phyloP scores from a whole-genome alignment of 2,329 filamentous ascomycete genomes.

The Ophiostoma triangulosporum region DNA sequence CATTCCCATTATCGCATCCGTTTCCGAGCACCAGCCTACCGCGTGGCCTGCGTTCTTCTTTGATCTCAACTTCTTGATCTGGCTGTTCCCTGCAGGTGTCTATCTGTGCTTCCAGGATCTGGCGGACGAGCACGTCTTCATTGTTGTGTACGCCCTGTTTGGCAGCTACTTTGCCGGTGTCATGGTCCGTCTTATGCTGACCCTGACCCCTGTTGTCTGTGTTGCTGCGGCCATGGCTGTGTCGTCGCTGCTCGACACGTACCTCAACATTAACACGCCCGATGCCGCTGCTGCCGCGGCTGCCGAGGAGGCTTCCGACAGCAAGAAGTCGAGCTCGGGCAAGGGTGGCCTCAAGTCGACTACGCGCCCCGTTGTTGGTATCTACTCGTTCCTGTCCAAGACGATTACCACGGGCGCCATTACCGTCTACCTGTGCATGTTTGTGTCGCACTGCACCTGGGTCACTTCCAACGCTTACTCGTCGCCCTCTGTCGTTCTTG shows the following conservation, averaged over 20 bases:
- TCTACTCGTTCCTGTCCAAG: constrained; percentile 74
- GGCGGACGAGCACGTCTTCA: constrained; percentile 91
- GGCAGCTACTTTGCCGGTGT: constrained; percentile 97
- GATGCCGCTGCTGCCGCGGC: constrained; percentile 31
- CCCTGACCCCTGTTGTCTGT: constrained; percentile 89
- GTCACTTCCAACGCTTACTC: constrained; percentile 98
- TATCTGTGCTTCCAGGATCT: constrained; percentile 96
- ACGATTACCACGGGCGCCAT: constrained; percentile 58
- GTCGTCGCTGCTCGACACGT: constrained; percentile 80
- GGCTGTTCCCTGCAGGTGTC: constrained; percentile 71
- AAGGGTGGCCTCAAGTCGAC: constrained; percentile 51
- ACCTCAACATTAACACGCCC: constrained; percentile 55
- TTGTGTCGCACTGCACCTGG: constrained; percentile 97
- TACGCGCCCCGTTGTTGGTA: constrained; percentile 57
- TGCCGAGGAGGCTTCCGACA: constrained; percentile 29
- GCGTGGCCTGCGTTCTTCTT: constrained; percentile 99
- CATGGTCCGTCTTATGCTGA: constrained; percentile 98
- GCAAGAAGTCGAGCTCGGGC: constrained; percentile 38
- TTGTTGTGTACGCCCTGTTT: constrained; percentile 93
- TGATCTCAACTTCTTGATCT: constrained; percentile 94
- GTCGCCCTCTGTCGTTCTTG: constrained; percentile 90
- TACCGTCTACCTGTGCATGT: constrained; percentile 73
- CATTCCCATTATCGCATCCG: constrained; percentile 98
- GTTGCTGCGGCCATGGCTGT: constrained; percentile 81
- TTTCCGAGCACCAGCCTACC: constrained; percentile 97